Conservation (phyloP, 2,329 filamentous ascomycete genomes). For the Fusarium nelsonii region DNA sequence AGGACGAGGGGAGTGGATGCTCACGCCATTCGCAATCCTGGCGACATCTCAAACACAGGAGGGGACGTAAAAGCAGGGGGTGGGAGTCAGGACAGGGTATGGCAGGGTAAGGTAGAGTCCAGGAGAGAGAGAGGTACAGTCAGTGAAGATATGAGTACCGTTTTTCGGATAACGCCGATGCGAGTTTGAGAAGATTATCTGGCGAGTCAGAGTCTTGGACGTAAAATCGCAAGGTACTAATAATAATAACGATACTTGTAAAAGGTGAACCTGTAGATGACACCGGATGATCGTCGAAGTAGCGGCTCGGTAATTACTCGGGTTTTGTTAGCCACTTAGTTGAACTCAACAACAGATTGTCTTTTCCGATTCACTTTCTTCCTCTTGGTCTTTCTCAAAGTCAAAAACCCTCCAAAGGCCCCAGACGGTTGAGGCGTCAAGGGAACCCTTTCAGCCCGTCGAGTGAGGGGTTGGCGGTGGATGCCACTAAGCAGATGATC, state of each 20-base stretch:
- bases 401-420: conserved; percentile 2
- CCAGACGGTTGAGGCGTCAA: conserved; percentile 32
- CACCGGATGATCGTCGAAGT: neutral
- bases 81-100: neutral
- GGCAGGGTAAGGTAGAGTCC: neutral
- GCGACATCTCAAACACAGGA: conserved; percentile 32
- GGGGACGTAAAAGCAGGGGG: conserved; percentile 20
- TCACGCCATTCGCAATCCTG: conserved; percentile 27
- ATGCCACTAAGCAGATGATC: conserved; percentile 29
- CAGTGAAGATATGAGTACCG: neutral
- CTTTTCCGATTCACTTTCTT: neutral
- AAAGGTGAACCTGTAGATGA: neutral
- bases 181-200: neutral
- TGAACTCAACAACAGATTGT: neutral
- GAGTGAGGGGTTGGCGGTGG: conserved; percentile 7
- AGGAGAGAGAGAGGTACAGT: too few relatives aligned
- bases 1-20: conserved; percentile 3
- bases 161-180: conserved; percentile 4
- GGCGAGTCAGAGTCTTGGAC: conserved; percentile 6
- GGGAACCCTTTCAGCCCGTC: conserved; percentile 3
- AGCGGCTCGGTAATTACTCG: neutral
- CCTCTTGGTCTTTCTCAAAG: neutral
- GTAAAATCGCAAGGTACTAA: conserved; percentile 2
- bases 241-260: conserved; percentile 5
- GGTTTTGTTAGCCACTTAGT: neutral